A percentile compares a stretch with the other conserved stretches of the same genome.
phyloP scores from a whole-genome alignment of 345 rosid genomes.

The Diplotaxis tenuifolia region DNA sequence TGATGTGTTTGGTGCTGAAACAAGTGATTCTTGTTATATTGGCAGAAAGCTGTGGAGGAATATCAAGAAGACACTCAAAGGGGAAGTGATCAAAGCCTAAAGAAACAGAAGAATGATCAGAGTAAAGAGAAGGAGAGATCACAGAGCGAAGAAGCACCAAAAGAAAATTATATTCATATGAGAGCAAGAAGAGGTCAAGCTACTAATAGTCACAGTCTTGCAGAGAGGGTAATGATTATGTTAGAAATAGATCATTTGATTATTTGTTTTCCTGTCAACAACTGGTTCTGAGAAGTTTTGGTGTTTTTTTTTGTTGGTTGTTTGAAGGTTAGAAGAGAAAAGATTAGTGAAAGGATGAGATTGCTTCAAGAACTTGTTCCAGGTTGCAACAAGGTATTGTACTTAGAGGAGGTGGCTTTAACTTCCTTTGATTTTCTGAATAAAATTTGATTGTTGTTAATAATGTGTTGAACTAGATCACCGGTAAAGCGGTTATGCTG shows the following conservation, averaged over 20 bases:
- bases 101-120: constrained; percentile 58
- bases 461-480: constrained; percentile 98
- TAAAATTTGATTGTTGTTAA: background rate
- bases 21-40: constrained; percentile 18
- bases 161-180: constrained; percentile 81
- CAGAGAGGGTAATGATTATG: constrained; percentile 68
- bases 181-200: constrained; percentile 97
- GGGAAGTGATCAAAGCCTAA: constrained; percentile 56
- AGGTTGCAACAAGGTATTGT: constrained; percentile 85
- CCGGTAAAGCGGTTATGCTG: constrained; percentile 97
- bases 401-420: constrained; percentile 6
- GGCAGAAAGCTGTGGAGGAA: constrained; percentile 50
- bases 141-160: constrained; percentile 60
- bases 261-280: background rate
- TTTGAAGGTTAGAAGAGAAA: constrained; percentile 89
- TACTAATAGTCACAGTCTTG: constrained; percentile 95
- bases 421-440: background rate
- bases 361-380: constrained; percentile 97
- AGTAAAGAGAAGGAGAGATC: constrained; percentile 54
- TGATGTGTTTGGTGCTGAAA: constrained; percentile 34
- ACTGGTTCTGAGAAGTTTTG: constrained; percentile 23
- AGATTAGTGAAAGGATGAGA: constrained; percentile 95
- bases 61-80: constrained; percentile 46
- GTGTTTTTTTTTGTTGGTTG: background rate
- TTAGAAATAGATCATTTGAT: background rate